These are phyloP conservation scores for Begonia loranthoides DNA, from an alignment of 306 rosid genomes.

Conservation along the genomic window DNA sequence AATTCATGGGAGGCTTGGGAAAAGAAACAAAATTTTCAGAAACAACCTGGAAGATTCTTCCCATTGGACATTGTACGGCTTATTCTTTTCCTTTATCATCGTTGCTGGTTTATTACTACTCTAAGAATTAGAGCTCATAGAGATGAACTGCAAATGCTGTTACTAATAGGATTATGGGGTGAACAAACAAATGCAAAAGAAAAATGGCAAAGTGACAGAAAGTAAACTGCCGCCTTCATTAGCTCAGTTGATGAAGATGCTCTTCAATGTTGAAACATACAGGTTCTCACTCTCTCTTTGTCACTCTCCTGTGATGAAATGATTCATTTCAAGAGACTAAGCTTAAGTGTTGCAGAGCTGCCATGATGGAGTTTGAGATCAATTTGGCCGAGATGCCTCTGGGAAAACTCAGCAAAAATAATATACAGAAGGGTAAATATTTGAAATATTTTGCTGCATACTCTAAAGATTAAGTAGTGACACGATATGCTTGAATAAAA, in stretches of 20 bases:
- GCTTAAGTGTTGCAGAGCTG: slow-evolving; percentile 56
- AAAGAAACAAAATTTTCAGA: slow-evolving; percentile 52
- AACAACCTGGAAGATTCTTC: slow-evolving; percentile 93
- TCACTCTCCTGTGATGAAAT: too few relatives aligned
- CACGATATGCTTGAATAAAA: too few relatives aligned
- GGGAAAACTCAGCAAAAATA: slow-evolving; percentile 86
- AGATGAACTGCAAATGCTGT: slow-evolving; percentile 4
- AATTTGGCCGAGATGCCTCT: slow-evolving; percentile 98
- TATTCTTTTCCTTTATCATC: not conserved
- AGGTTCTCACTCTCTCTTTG: slow-evolving; percentile 25
- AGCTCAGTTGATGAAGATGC: slow-evolving; percentile 79
- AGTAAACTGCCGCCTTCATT: slow-evolving; percentile 65
- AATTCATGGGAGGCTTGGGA: slow-evolving; percentile 99
- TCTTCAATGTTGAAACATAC: slow-evolving; percentile 92
- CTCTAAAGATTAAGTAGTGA: not conserved
- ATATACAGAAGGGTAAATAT: slow-evolving; percentile 71
- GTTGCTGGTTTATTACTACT: not conserved
- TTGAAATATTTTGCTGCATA: not conserved
- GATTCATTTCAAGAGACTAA: slow-evolving; percentile 17
- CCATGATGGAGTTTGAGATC: slow-evolving; percentile 98
- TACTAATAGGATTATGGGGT: slow-evolving; percentile 82
- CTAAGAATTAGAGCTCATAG: not conserved
- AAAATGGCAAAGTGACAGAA: slow-evolving; percentile 20
- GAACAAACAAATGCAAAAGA: slow-evolving; percentile 48
- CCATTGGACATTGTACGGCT: slow-evolving; percentile 82